Conservation (phyloP, 2,329 filamentous ascomycete genomes). For the Fusarium fujikuroi region DNA sequence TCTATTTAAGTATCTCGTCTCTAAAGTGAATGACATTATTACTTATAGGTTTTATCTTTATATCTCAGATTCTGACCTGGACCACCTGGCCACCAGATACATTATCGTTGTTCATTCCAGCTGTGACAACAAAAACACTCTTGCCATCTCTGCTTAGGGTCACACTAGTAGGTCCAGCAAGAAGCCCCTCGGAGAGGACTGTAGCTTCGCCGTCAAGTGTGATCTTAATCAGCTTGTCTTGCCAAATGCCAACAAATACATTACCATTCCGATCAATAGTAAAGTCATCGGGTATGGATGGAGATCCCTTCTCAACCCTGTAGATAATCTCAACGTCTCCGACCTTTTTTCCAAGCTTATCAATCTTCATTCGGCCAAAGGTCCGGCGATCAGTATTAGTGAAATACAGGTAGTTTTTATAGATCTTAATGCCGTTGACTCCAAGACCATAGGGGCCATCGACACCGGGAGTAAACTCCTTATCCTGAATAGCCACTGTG, state of each 20-base stretch:
- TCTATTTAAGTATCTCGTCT: no score
- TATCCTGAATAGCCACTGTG: not conserved
- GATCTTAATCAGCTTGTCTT: not conserved
- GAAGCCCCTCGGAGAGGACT: not conserved
- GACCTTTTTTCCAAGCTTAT: not conserved
- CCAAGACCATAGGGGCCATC: not conserved
- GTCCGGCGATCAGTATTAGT: not conserved
- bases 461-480: not conserved
- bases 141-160: not conserved
- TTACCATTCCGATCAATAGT: not conserved
- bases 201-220: not conserved
- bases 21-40: no score
- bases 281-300: not conserved
- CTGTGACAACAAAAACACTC: not conserved
- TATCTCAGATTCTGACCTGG: not conserved
- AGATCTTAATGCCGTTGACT: constrained; percentile 15
- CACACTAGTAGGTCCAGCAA: not conserved
- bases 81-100: constrained; percentile 11
- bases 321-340: not conserved
- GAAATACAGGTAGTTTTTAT: not conserved
- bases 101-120: not conserved
- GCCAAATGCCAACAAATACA: not conserved
- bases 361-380: not conserved
- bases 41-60: fast-evolving
- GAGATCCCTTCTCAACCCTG: not conserved